These are phyloP conservation scores for Ogataea pini DNA, from an alignment of 805 yeast genomes.

Conservation along the genomic window DNA sequence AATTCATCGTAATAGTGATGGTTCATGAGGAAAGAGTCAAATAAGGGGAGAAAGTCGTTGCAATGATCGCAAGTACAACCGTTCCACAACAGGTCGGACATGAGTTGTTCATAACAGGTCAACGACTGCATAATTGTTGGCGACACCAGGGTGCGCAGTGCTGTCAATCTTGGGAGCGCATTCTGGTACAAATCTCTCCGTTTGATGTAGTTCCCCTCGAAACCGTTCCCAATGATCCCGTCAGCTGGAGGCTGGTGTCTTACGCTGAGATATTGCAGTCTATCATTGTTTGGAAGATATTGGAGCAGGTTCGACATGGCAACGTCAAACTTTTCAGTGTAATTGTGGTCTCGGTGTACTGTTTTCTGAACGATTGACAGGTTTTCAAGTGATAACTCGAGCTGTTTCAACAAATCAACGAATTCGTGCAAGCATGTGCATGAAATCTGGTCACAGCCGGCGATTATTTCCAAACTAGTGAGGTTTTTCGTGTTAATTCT, in stretches of 20 bases:
- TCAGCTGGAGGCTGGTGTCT: slow-evolving; percentile 59
- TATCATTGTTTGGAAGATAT: slow-evolving; percentile 35
- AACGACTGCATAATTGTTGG: slow-evolving; percentile 63
- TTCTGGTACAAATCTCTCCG: slow-evolving; percentile 53
- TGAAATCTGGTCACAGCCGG: slow-evolving; percentile 52
- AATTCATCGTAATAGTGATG: slow-evolving; percentile 58
- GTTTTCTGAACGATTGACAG: slow-evolving; percentile 39
- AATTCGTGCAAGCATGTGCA: slow-evolving; percentile 50
- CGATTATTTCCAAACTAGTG: slow-evolving; percentile 47
- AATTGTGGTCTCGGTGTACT: slow-evolving; percentile 41
- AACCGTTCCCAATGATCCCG: slow-evolving; percentile 61
- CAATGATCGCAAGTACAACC: slow-evolving; percentile 72
- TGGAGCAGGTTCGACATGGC: slow-evolving; percentile 44
- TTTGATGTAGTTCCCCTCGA: slow-evolving; percentile 71
- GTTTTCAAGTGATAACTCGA: slow-evolving; percentile 36
- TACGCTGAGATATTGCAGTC: slow-evolving; percentile 47
- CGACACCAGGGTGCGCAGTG: slow-evolving; percentile 47
- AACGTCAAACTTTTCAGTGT: slow-evolving; percentile 58
- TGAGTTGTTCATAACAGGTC: slow-evolving; percentile 68
- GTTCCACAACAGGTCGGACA: slow-evolving; percentile 74
- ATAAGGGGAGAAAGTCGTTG: slow-evolving; percentile 42
- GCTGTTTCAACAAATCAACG: slow-evolving; percentile 29
- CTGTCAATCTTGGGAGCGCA: slow-evolving; percentile 46
- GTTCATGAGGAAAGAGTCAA: slow-evolving; percentile 62
- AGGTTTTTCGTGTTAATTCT: slow-evolving; percentile 33